Conservation (phyloP, 2,329 filamentous ascomycete species). For the Dactylellina haptotyla region DNA sequence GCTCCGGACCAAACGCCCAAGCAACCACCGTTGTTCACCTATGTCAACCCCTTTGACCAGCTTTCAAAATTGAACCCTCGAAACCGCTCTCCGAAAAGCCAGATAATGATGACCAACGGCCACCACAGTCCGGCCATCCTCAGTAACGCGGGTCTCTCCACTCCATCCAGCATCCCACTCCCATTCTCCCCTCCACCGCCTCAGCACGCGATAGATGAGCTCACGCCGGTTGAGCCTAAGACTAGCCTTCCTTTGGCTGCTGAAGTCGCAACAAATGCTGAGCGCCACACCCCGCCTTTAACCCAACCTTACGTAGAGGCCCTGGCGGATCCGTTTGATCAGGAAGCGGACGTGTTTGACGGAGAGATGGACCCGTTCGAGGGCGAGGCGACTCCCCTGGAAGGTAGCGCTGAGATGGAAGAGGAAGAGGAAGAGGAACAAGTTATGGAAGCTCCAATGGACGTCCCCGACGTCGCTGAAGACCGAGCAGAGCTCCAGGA, state of each 20-base stretch:
- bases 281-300: constrained; percentile 44
- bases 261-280: constrained; percentile 56
- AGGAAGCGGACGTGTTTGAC: constrained; percentile 43
- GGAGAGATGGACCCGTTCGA: constrained; percentile 47
- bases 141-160: constrained; percentile 57
- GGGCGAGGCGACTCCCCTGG: constrained; percentile 15
- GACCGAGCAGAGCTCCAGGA: constrained; percentile 34
- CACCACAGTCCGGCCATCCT: constrained; percentile 59
- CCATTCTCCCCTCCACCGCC: constrained; percentile 41
- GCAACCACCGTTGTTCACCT: constrained; percentile 69
- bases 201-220: constrained; percentile 18
- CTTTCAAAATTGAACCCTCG: constrained; percentile 74
- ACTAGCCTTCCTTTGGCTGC: constrained; percentile 77
- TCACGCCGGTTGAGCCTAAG: constrained; percentile 56
- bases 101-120: constrained; percentile 54
- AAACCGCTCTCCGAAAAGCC: constrained; percentile 66
- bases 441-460: constrained; percentile 65
- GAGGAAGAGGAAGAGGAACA: too few relatives aligned
- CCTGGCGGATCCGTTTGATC: constrained; percentile 44
- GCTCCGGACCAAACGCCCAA: constrained; percentile 59
- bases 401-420: constrained; percentile 60
- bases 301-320: constrained; percentile 51
- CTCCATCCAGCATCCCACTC: constrained; percentile 47
- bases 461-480: constrained; percentile 55
- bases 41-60: constrained; percentile 78